Evolutionary conservation across 805 yeast species (phyloP).

Genomic region (Metschnikowia picachoensis): DNA sequence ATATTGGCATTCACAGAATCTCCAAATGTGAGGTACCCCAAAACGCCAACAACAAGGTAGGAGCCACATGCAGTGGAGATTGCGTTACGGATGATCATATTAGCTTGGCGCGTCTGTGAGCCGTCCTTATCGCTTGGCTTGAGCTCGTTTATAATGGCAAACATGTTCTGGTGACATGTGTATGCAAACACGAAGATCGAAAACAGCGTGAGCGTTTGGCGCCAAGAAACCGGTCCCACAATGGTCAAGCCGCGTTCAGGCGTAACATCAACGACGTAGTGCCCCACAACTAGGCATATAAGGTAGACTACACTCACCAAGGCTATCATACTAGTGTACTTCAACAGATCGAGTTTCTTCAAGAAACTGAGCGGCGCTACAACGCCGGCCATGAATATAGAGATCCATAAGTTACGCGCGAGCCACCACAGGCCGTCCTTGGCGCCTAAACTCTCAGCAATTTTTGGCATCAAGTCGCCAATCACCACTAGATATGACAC

Average conservation of each 20-base stretch:
- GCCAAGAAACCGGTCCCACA: constrained; percentile 40
- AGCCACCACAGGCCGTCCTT: constrained; percentile 20
- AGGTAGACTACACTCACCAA: constrained; percentile 63
- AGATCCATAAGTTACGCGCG: constrained; percentile 50
- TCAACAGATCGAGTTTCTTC: constrained; percentile 62
- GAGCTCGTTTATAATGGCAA: constrained; percentile 70
- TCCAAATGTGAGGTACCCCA: constrained; percentile 83
- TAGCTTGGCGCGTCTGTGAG: constrained; percentile 42
- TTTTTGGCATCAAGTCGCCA: constrained; percentile 72
- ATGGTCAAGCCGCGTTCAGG: constrained; percentile 18
- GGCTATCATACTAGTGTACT: constrained; percentile 68
- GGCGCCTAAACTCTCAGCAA: constrained; percentile 38
- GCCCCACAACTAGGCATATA: constrained; percentile 50
- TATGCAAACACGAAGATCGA: constrained; percentile 76
- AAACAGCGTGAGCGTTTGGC: constrained; percentile 53
- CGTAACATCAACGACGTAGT: constrained; percentile 30
- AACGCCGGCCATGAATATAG: constrained; percentile 45
- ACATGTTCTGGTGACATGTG: constrained; percentile 80
- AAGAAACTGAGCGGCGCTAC: constrained; percentile 63
- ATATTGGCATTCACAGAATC: constrained; percentile 70
- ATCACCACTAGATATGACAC: constrained; percentile 67
- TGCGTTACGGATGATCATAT: constrained; percentile 51
- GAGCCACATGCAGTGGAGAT: constrained; percentile 51
- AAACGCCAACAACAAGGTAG: constrained; percentile 60
- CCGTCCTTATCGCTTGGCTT: constrained; percentile 33